Conservation (phyloP, 371 early-diverging fungal genomes). For the Blakeslea trispora region DNA sequence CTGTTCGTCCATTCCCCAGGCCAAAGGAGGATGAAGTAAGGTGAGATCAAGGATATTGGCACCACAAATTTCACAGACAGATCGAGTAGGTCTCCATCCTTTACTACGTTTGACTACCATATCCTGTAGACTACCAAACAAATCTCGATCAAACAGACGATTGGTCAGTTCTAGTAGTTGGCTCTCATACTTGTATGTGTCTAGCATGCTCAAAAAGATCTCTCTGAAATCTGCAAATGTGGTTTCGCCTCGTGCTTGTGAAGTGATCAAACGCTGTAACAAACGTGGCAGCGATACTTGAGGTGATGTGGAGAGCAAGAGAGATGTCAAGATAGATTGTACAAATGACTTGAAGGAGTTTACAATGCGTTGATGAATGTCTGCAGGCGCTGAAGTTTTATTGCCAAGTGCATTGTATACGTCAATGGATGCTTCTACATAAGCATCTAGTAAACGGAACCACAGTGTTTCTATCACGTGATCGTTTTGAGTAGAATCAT, state of each 20-base stretch:
- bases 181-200: conserved; percentile 76
- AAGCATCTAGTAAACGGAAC: conserved; percentile 68
- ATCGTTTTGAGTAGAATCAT: conserved; percentile 24
- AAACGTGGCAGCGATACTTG: conserved; percentile 71
- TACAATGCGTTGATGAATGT: conserved; percentile 44
- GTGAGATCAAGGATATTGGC: conserved; percentile 51
- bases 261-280: conserved; percentile 61
- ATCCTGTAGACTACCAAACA: conserved; percentile 59
- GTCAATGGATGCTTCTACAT: conserved; percentile 57
- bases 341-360: conserved; percentile 65
- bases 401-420: conserved; percentile 22
- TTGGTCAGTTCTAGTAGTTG: conserved; percentile 74
- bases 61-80: conserved; percentile 61
- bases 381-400: conserved; percentile 14
- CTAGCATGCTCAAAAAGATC: conserved; percentile 75
- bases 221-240: conserved; percentile 76
- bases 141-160: conserved; percentile 66
- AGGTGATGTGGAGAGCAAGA: conserved; percentile 64
- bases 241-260: conserved; percentile 58
- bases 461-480: conserved; percentile 63
- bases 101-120: conserved; percentile 56
- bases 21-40: conserved; percentile 37
- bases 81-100: conserved; percentile 67
- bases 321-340: conserved; percentile 63
- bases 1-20: conserved; percentile 29